Percentiles rank a stretch among this genome's conserved stretches.
Evolutionary conservation across 2,329 filamentous ascomycete species (phyloP).

Genomic region (Emmonsia crescens): DNA sequence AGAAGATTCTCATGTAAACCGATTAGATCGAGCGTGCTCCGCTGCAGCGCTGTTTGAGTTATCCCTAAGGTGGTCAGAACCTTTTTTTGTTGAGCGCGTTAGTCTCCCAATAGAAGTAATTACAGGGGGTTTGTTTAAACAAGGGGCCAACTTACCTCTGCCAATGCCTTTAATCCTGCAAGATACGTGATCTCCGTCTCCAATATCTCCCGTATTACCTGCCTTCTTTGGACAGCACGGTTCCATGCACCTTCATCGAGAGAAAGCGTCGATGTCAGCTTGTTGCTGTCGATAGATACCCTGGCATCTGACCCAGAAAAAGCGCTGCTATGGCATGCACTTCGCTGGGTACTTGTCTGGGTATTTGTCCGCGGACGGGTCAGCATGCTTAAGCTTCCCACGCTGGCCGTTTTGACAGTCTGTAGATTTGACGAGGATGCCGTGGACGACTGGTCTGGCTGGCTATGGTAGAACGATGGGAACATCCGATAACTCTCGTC

Average conservation of each 20-base stretch:
- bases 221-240: slow-evolving; percentile 63
- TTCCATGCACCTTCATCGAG: slow-evolving; percentile 60
- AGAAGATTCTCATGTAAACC: slow-evolving; percentile 75
- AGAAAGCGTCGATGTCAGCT: slow-evolving; percentile 32
- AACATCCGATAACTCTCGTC: slow-evolving; percentile 14
- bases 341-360: slow-evolving; percentile 45
- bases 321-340: slow-evolving; percentile 40
- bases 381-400: slow-evolving; percentile 62
- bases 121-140: not conserved
- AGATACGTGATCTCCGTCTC: slow-evolving; percentile 82
- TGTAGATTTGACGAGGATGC: slow-evolving; percentile 72
- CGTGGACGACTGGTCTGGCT: slow-evolving; percentile 54
- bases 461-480: slow-evolving; percentile 21
- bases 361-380: slow-evolving; percentile 50
- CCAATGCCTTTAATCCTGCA: slow-evolving; percentile 72
- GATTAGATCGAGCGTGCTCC: slow-evolving; percentile 68
- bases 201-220: slow-evolving; percentile 75
- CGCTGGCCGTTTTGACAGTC: slow-evolving; percentile 69
- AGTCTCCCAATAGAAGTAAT: not conserved
- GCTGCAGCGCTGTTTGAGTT: slow-evolving; percentile 62
- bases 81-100: slow-evolving; percentile 36
- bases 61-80: slow-evolving; percentile 66
- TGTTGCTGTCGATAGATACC: slow-evolving; percentile 48
- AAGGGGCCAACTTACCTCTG: slow-evolving; percentile 52
- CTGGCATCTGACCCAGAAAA: slow-evolving; percentile 58